Base-by-base conservation (phyloP, 2,329 filamentous ascomycete genomes). In the Chaetomiaceae sp. region DNA sequence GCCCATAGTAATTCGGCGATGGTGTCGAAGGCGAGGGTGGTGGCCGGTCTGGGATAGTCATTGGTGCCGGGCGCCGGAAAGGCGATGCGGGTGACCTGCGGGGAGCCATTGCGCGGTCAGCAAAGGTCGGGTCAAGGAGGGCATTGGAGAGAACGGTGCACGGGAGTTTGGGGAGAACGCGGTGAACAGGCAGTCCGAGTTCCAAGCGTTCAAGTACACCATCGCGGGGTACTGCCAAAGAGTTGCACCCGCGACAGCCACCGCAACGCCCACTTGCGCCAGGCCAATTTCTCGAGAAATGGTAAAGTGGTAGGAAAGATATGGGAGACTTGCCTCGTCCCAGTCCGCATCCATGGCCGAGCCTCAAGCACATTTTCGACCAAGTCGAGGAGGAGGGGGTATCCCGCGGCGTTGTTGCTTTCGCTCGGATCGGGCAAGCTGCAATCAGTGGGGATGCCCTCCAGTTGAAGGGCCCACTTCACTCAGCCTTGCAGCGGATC, bases 1-100 rank as follows among this genome's bases (percentile, higher is more conserved):
- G 83, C 81, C 93, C 94, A 98, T 43, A 98, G 69, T 29, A 98
- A 76, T 65, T 98, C 93, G 65, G 95, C 86, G 32, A 77, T 75
- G 47, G 84, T 85, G 65, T 98, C 93, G 67, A 98, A 98, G 38
- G 86, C 84, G 65, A 96, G 78, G 3, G 88, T 84, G 36, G 86
- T 84, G 56, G 88, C 81, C 47, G 81, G 80, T 18, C 85, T 85
- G 35, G 83, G 77, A 60, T 85, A 71, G 55, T 77, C 77, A 70
- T 85, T 82, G 60, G 81, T 74, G 62, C 80, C 83, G 60, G 86
- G 82, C 59, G 86, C 82, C 65, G 88, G 87, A 68, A 94, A 80
- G 64, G 82, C 78, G 68, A 93, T 81, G 67, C 88, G 85, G 67
- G 82, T 80, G 67, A 95, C 81, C 84, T 95, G 53, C 33, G 38